These are phyloP conservation scores for Sporothrix pseudoabietina DNA, from an alignment of 2,329 filamentous ascomycete genomes.

Conservation along the genomic window DNA sequence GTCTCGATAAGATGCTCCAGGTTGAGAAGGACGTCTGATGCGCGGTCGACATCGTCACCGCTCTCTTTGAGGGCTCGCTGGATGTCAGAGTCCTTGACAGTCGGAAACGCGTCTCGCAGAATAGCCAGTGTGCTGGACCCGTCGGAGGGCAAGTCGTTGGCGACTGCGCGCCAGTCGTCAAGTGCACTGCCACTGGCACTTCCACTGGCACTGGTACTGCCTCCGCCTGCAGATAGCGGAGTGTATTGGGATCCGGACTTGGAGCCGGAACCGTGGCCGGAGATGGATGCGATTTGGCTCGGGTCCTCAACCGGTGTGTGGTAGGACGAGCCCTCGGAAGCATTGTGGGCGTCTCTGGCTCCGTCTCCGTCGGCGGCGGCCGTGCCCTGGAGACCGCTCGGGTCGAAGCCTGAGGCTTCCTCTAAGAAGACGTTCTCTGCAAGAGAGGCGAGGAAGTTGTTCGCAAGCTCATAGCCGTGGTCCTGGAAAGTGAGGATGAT, in stretches of 20 bases:
- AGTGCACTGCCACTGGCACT: conserved; percentile 12
- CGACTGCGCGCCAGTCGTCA: conserved; percentile 41
- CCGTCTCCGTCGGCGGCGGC: background rate
- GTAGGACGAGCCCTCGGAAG: background rate
- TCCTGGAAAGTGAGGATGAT: conserved; percentile 76
- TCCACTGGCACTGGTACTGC: background rate
- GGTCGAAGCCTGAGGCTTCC: conserved; percentile 76
- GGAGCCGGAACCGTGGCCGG: conserved; percentile 15
- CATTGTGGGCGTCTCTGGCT: background rate
- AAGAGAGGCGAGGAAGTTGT: conserved; percentile 64
- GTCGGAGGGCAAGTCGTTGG: conserved; percentile 53
- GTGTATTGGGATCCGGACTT: conserved; percentile 13
- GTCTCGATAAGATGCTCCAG: conserved; percentile 74
- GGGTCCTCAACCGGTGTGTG: conserved; percentile 20
- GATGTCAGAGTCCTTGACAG: conserved; percentile 66
- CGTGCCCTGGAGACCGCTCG: conserved; percentile 60
- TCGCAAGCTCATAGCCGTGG: conserved; percentile 61
- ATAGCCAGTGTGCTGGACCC: conserved; percentile 45
- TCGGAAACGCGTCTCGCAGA: conserved; percentile 72
- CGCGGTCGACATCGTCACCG: conserved; percentile 65
- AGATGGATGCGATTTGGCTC: conserved; percentile 18
- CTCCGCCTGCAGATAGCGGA: conserved; percentile 28
- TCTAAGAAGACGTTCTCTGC: conserved; percentile 65
- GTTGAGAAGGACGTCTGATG: conserved; percentile 80
- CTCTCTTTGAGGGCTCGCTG: conserved; percentile 67